phyloP scores from a whole-genome alignment of 73 alveolate genomes.

The Tetrahymena borealis region DNA sequence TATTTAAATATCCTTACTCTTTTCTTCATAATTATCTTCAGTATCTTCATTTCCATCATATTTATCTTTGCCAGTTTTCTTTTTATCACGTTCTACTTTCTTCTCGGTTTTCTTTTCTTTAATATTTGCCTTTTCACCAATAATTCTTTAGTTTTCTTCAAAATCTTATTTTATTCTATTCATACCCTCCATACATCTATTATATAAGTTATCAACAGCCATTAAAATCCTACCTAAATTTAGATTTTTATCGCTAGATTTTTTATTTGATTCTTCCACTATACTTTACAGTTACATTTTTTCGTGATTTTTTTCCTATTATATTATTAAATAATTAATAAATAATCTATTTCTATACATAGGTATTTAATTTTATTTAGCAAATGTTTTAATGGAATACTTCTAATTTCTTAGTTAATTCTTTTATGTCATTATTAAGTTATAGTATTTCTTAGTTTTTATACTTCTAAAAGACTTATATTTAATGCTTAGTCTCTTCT shows the following conservation, averaged over 20 bases:
- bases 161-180: conserved; percentile 27
- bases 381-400: not conserved
- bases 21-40: conserved; percentile 38
- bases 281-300: conserved; percentile 15
- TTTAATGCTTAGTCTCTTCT: conserved; percentile 54
- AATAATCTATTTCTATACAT: not conserved
- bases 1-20: conserved; percentile 3
- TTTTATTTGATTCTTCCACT: conserved; percentile 35
- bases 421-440: conserved; percentile 63
- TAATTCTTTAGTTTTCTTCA: conserved; percentile 28
- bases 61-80: conserved; percentile 10
- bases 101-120: conserved; percentile 21
- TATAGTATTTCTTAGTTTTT: conserved; percentile 58
- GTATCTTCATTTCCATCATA: conserved; percentile 8
- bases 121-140: conserved; percentile 18
- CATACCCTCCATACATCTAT: conserved; percentile 41
- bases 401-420: conserved; percentile 46
- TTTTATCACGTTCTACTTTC: not conserved
- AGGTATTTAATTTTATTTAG: not conserved
- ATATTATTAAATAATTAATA: not conserved
- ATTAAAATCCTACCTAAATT: conserved; percentile 38
- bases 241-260: conserved; percentile 26
- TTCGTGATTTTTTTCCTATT: conserved; percentile 17
- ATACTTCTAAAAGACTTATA: conserved; percentile 45
- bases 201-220: conserved; percentile 41